Evolutionary conservation across 805 yeast genomes (phyloP).

Genomic region (Metschnikowia baotianmanensis): DNA sequence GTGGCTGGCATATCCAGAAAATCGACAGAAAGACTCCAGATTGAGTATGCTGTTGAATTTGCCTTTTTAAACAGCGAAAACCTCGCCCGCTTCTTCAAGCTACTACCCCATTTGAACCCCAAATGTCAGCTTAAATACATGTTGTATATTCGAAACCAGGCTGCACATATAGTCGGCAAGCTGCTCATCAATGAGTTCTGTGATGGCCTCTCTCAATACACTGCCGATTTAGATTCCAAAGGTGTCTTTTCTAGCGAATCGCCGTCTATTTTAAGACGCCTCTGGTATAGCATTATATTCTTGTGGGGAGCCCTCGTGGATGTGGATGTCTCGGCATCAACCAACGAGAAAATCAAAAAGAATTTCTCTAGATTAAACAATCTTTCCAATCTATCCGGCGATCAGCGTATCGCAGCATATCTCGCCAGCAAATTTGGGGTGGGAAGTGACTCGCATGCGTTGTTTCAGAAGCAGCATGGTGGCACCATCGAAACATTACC

Average conservation of each 20-base stretch:
- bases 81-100: constrained; percentile 24
- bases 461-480: neutral
- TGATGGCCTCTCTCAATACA: constrained; percentile 17
- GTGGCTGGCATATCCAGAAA: neutral
- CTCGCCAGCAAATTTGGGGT: constrained; percentile 9
- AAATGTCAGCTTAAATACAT: constrained; percentile 17
- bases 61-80: constrained; percentile 21
- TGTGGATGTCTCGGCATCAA: neutral
- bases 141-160: constrained; percentile 10
- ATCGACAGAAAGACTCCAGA: constrained; percentile 8
- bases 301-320: constrained; percentile 18
- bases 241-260: neutral
- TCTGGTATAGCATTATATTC: constrained; percentile 13
- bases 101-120: constrained; percentile 16
- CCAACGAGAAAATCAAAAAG: constrained; percentile 5
- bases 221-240: constrained; percentile 4
- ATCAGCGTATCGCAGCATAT: constrained; percentile 4
- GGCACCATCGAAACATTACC: neutral
- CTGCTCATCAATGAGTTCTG: constrained; percentile 11
- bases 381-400: neutral
- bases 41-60: constrained; percentile 19
- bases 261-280: neutral
- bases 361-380: constrained; percentile 1
- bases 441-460: constrained; percentile 4
- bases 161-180: neutral